Evolutionary conservation across 2,329 filamentous ascomycete genomes (phyloP).

Genomic region (Fusarium scirpi): DNA sequence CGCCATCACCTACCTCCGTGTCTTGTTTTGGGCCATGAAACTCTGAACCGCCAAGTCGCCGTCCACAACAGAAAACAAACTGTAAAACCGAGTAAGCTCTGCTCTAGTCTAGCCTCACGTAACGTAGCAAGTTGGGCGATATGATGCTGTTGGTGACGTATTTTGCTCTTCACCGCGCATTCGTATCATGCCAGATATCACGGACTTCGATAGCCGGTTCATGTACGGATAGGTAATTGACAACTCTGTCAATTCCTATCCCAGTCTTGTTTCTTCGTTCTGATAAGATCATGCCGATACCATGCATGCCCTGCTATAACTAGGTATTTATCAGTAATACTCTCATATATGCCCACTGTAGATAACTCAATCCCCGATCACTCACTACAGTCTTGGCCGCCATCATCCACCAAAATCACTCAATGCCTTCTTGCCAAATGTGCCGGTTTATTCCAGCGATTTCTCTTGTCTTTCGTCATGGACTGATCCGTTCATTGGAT

Average conservation of each 20-base stretch:
- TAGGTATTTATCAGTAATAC: not conserved
- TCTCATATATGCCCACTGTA: not conserved
- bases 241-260: conserved; percentile 2
- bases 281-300: not conserved
- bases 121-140: conserved; percentile 4
- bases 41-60: conserved; percentile 30
- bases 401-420: not conserved
- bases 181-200: conserved; percentile 10
- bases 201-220: conserved; percentile 1
- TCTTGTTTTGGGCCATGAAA: conserved; percentile 15
- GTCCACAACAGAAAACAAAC: conserved; percentile 3
- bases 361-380: not conserved
- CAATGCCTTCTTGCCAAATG: not conserved
- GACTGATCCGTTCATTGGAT: conserved; percentile 6
- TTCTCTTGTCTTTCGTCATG: conserved; percentile 42
- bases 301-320: too few species aligned
- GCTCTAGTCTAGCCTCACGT: conserved; percentile 1
- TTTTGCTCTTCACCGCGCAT: conserved; percentile 31
- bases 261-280: not conserved
- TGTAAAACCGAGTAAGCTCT: not conserved
- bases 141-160: conserved; percentile 26
- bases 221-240: not conserved
- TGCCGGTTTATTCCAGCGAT: conserved; percentile 26
- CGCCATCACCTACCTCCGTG: not conserved
- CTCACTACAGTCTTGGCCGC: not conserved